Base-by-base conservation (phyloP, 306 rosid species). In the Parietaria judaica region DNA sequence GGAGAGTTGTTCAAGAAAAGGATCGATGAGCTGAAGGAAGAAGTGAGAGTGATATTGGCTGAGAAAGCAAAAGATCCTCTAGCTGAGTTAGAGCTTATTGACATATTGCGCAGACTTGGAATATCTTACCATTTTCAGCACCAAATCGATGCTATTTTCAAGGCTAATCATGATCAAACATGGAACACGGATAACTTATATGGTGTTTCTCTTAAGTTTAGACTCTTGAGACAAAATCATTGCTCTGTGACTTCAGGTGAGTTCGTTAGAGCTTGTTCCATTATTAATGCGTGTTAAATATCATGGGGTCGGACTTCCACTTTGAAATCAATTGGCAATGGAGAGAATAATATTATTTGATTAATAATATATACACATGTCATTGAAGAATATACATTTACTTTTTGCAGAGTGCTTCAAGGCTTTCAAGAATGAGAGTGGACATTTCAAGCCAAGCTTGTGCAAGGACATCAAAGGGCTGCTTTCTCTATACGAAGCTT, bases 401-500 rank as follows among this genome's bases (percentile, higher is more conserved):
- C 31, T 23, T 23, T 1, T 23, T 23, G 31, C 2, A 23, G 31
- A 23, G 31, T 23, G 31, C 31, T 73, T 78, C 43, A 56, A 8
- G 6, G 9, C 14, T 14, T 73, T 73, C 53, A 56, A 39, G 31
- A 37, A 78, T 57, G 74, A 66, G 14, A 35, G 0, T 4, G 62
- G 66, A 11, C 60, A 41, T 10, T 78, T 70, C 37, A 63, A 39
- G 16, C 38, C 4, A 5, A 1, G 14, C 5, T 36, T 36, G 1
- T 16, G 54, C 3, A 36, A 39, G 11, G 72, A 70, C 45, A 49
- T 6, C 3, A 34, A 36, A 8, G 76, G 61, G 15, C 36, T 78
- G 56, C 23, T 73, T 6, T 56, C 76, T 4, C 13, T 78, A 3
- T 73, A 78, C n/a, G 82, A 78, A 63, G 82, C 79, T 6, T 78